A percentile compares a stretch with the other conserved stretches of the same genome.
phyloP scores from a whole-genome alignment of 2,329 filamentous ascomycete genomes.

The Pestalotiopsis sp. region DNA sequence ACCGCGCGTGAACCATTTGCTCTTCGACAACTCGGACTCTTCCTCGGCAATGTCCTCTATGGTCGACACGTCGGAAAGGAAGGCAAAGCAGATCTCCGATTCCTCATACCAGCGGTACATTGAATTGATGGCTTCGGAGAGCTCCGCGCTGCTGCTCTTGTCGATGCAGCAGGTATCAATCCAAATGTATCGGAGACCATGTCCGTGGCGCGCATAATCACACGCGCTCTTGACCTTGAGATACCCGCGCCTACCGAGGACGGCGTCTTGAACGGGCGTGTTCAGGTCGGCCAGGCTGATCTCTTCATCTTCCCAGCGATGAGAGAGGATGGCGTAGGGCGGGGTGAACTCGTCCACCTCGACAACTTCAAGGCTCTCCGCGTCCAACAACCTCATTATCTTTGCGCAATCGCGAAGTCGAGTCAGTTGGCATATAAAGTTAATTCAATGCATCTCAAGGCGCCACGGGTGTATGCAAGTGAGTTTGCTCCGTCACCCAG shows the following conservation, averaged over 20 bases:
- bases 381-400: background rate
- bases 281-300: background rate
- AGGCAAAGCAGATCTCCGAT: conserved; percentile 21
- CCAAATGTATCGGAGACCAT: conserved; percentile 19
- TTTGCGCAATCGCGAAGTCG: no score
- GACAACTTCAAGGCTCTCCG: background rate
- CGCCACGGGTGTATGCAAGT: no score
- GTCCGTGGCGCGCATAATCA: background rate
- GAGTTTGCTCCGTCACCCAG: no score
- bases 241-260: background rate
- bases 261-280: background rate
- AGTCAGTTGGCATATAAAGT: no score
- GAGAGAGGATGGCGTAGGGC: background rate
- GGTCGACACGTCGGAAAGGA: conserved; percentile 30
- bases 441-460: no score
- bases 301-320: background rate
- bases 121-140: conserved; percentile 24
- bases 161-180: conserved; percentile 29
- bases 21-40: background rate
- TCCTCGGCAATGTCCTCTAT: conserved; percentile 24
- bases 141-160: conserved; percentile 21
- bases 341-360: background rate
- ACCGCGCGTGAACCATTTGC: conserved; percentile 18
- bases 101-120: conserved; percentile 22
- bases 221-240: background rate